phyloP scores from a whole-genome alignment of 495 filamentous ascomycete species.

The Xylaria longipes region DNA sequence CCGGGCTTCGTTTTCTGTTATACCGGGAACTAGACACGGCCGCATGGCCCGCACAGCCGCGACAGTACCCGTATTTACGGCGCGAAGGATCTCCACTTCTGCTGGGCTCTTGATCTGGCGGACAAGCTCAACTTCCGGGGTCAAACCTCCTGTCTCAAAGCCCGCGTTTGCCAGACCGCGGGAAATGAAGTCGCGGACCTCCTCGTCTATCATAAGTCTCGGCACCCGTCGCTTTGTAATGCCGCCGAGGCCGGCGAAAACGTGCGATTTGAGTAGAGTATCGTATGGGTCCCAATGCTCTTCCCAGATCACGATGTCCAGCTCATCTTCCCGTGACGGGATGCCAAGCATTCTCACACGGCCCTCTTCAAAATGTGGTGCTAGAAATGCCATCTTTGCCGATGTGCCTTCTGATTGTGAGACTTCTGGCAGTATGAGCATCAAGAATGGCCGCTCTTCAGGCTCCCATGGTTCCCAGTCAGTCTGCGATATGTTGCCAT shows the following conservation, averaged over 20 bases:
- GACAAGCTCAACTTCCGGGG: constrained; percentile 55
- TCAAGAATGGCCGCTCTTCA: constrained; percentile 63
- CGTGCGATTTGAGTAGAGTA: constrained; percentile 48
- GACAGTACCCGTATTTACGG: constrained; percentile 64
- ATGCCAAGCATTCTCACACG: constrained; percentile 59
- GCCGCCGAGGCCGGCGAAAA: constrained; percentile 28
- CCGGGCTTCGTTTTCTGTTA: constrained; percentile 59
- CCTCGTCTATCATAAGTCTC: constrained; percentile 62
- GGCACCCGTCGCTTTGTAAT: constrained; percentile 29
- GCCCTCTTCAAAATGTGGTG: constrained; percentile 61
- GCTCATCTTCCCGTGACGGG: constrained; percentile 47
- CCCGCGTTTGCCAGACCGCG: constrained; percentile 54
- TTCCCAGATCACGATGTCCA: constrained; percentile 59
- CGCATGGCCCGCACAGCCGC: constrained; percentile 61
- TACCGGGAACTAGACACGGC: constrained; percentile 55
- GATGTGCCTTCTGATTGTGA: constrained; percentile 44
- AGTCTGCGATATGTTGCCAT: constrained; percentile 59
- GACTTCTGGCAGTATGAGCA: constrained; percentile 54
- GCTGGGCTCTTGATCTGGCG: constrained; percentile 56
- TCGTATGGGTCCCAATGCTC: constrained; percentile 64
- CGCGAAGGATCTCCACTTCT: constrained; percentile 58
- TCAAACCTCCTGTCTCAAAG: constrained; percentile 55
- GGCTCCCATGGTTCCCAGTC: constrained; percentile 68
- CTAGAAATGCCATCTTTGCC: constrained; percentile 58
- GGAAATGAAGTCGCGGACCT: constrained; percentile 63